phyloP scores from a whole-genome alignment of 352 stramenopile species.

The Phytophthora sp. region DNA sequence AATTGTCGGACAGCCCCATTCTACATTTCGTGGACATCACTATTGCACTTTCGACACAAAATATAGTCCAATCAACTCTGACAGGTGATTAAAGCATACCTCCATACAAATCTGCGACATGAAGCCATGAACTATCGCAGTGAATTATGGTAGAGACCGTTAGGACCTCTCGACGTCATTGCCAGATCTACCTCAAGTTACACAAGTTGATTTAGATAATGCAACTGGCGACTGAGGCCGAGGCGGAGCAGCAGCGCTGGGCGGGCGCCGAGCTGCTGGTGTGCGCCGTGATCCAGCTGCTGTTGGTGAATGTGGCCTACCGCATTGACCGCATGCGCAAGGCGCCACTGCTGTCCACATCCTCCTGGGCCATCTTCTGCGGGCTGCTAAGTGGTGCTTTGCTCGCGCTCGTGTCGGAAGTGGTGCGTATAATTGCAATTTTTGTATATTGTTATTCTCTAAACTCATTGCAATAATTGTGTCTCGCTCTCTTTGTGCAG shows the following conservation, averaged over 20 bases:
- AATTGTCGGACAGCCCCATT: too few species aligned
- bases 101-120: neutral
- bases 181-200: neutral
- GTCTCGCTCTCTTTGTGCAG: slow-evolving; percentile 11
- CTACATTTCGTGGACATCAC: too few species aligned
- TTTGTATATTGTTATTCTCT: neutral
- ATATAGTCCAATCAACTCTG: neutral
- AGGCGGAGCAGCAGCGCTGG: slow-evolving; percentile 51
- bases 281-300: slow-evolving; percentile 65
- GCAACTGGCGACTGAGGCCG: slow-evolving; percentile 26
- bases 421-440: slow-evolving; percentile 19
- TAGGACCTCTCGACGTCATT: neutral
- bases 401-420: slow-evolving; percentile 49
- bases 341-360: slow-evolving; percentile 63
- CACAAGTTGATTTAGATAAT: slow-evolving; percentile 16
- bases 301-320: slow-evolving; percentile 70
- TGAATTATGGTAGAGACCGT: slow-evolving; percentile 9
- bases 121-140: neutral
- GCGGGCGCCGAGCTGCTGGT: slow-evolving; percentile 64
- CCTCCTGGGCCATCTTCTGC: slow-evolving; percentile 69
- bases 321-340: slow-evolving; percentile 57
- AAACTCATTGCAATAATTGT: neutral
- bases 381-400: slow-evolving; percentile 53
- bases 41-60: too few species aligned
- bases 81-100: neutral